Percentiles rank a stretch among this genome's conserved stretches.
These are phyloP conservation scores for Suillus clintonianus DNA, from an alignment of 768 basidiomycete species.

Conservation along the genomic window DNA sequence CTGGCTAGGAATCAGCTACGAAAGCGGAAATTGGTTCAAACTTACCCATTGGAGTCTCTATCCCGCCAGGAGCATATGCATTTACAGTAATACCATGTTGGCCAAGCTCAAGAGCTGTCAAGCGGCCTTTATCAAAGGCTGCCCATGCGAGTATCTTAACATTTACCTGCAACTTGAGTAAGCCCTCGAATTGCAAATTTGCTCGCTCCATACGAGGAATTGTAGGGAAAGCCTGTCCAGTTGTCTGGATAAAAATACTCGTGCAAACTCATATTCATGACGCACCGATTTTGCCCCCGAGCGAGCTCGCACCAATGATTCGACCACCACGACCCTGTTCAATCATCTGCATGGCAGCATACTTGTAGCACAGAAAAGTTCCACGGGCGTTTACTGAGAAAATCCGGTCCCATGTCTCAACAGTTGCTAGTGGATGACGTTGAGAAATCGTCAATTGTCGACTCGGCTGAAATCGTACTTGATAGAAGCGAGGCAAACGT, in stretches of 20 bases:
- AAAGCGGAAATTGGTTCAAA: not conserved
- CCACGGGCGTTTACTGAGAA: constrained; percentile 19
- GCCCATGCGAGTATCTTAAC: constrained; percentile 22
- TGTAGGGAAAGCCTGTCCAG: constrained; percentile 14
- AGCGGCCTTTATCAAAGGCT: constrained; percentile 15
- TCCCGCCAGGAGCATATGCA: constrained; percentile 19
- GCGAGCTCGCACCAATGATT: constrained; percentile 11
- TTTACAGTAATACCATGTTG: constrained; percentile 25
- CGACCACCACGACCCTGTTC: constrained; percentile 17
- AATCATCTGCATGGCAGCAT: constrained; percentile 23
- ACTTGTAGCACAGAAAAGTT: constrained; percentile 26
- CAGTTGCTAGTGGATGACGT: constrained; percentile 5
- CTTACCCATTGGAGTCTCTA: constrained; percentile 12
- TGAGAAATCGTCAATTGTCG: not conserved
- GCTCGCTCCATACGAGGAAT: constrained; percentile 28
- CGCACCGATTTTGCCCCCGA: constrained; percentile 4
- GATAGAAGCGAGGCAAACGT: not conserved
- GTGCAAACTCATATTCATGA: not conserved
- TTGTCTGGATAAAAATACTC: constrained; percentile 2
- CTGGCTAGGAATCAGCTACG: not conserved
- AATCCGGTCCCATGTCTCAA: constrained; percentile 27
- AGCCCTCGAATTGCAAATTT: constrained; percentile 42
- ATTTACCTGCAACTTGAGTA: constrained; percentile 28
- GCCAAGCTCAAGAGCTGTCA: constrained; percentile 10
- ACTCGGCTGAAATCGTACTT: not conserved